These are phyloP conservation scores for Ganoderma sp. DNA, from an alignment of 1,284 basidiomycete genomes.

Conservation along the genomic window DNA sequence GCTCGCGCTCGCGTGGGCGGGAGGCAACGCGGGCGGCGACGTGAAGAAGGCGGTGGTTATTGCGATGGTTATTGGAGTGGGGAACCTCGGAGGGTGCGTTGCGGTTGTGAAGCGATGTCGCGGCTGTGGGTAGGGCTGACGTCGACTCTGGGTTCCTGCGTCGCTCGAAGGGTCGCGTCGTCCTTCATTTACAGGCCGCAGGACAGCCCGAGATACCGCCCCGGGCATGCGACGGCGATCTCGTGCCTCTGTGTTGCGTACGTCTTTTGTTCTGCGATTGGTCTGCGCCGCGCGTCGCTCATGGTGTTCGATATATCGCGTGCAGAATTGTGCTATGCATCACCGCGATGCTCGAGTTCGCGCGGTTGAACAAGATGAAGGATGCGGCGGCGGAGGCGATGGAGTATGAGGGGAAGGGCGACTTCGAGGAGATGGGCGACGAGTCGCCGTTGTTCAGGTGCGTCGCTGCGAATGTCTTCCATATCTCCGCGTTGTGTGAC, in stretches of 20 bases:
- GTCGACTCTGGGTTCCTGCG: too few species aligned
- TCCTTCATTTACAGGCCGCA: slow-evolving; percentile 29
- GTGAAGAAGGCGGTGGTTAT: slow-evolving; percentile 70
- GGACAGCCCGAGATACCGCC: slow-evolving; percentile 28
- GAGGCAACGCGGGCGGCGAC: slow-evolving; percentile 71
- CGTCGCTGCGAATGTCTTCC: background rate
- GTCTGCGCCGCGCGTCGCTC: background rate
- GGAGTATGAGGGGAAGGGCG: background rate
- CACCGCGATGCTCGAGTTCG: background rate
- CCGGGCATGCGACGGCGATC: slow-evolving; percentile 27
- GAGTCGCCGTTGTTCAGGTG: background rate
- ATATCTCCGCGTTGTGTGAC: background rate
- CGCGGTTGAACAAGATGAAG: background rate
- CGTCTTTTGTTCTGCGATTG: background rate
- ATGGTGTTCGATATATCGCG: background rate
- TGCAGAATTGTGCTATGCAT: background rate
- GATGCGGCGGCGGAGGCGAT: background rate
- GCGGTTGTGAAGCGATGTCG: too few species aligned
- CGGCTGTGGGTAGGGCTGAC: too few species aligned
- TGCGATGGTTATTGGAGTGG: slow-evolving; percentile 70
- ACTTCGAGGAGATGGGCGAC: background rate
- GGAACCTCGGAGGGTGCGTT: slow-evolving; percentile 58
- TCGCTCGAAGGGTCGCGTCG: slow-evolving; percentile 20
- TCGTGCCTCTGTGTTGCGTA: slow-evolving; percentile 22
- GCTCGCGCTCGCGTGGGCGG: slow-evolving; percentile 64